A percentile compares a stretch with the other conserved stretches of the same genome.
phyloP scores from a whole-genome alignment of 441 rosid species.

The Aleurites moluccanus region DNA sequence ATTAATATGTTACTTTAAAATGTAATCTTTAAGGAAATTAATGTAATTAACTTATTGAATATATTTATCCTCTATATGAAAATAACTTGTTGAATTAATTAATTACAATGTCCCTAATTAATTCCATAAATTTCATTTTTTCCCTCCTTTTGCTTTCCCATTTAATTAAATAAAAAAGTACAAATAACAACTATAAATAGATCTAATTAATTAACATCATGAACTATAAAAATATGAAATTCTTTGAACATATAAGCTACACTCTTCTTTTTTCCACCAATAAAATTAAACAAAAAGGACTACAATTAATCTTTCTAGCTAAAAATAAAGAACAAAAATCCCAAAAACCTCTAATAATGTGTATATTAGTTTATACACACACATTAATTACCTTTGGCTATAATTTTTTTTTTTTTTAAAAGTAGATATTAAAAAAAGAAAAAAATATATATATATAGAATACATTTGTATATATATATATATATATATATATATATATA shows the following conservation, averaged over 20 bases:
- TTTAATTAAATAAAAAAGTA: background rate
- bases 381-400: background rate
- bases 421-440: background rate
- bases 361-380: background rate
- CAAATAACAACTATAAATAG: background rate
- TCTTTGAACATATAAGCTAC: background rate
- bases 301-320: slow-evolving; percentile 8
- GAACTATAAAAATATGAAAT: background rate
- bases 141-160: too few relatives aligned
- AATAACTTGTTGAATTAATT: background rate
- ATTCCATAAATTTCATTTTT: too few relatives aligned
- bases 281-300: background rate
- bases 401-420: too few relatives aligned
- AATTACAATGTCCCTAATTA: too few relatives aligned
- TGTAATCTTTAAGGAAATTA: background rate
- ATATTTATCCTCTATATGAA: too few relatives aligned
- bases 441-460: too few relatives aligned
- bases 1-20: background rate
- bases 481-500: background rate
- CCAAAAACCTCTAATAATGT: slow-evolving; percentile 2
- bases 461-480: background rate
- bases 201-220: background rate
- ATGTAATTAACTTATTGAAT: background rate
- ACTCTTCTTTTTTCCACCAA: background rate
- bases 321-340: background rate